Conservation (phyloP, 2,329 filamentous ascomycete species). For the Ascochyta koolunga region DNA sequence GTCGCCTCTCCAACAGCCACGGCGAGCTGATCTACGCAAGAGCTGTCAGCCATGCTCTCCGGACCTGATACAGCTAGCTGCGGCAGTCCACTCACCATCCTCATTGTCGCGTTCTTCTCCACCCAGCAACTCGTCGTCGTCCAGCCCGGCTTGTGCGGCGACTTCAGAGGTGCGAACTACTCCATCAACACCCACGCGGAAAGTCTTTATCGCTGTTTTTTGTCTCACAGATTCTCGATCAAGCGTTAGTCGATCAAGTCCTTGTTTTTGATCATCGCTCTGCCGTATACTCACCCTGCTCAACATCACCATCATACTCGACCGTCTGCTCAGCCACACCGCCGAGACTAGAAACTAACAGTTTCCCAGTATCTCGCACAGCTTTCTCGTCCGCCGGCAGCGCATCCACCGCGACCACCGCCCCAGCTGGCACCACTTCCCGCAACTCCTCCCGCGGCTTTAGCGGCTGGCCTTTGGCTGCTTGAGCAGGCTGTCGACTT, state of each 20-base stretch:
- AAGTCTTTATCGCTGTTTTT: neutral
- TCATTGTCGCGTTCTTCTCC: neutral
- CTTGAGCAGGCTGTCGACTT: neutral
- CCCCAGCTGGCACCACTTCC: neutral
- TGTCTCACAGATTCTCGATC: neutral
- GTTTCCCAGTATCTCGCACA: neutral
- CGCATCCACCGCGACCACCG: neutral
- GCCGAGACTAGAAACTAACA: neutral
- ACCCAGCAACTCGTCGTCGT: neutral
- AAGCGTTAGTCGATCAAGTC: neutral
- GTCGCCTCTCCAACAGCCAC: neutral
- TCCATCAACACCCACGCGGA: neutral
- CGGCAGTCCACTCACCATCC: neutral
- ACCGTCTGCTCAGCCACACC: neutral
- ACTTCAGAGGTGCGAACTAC: neutral
- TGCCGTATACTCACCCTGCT: neutral
- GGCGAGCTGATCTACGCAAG: neutral
- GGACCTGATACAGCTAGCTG: neutral
- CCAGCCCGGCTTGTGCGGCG: neutral
- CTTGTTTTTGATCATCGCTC: neutral
- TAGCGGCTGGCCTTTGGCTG: neutral
- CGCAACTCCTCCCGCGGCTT: neutral
- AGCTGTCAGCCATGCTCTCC: neutral
- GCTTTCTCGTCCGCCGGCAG: too few species aligned
- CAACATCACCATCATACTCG: neutral